A percentile compares a stretch with the other conserved stretches of the same genome.
Conservation (phyloP, 2,329 filamentous ascomycete genomes). For the Hymenoscyphus occultus region DNA sequence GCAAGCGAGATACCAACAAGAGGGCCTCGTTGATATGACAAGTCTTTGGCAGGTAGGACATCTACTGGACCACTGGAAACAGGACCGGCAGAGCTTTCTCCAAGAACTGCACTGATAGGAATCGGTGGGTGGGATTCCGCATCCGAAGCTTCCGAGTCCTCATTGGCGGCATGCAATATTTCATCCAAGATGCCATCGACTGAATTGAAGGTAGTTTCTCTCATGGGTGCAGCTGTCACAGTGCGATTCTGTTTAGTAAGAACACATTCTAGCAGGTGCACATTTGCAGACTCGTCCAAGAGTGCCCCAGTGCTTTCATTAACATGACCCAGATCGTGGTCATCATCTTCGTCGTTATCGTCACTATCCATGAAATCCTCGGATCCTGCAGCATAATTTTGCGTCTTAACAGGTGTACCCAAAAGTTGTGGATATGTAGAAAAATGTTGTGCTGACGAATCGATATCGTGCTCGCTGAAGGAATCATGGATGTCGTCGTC, state of each 20-base stretch:
- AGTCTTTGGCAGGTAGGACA: too few relatives aligned
- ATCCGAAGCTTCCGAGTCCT: too few relatives aligned
- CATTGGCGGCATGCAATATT: too few relatives aligned
- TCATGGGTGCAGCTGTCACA: slow-evolving; percentile 13
- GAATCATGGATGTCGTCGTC: slow-evolving; percentile 9
- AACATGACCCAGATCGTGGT: slow-evolving; percentile 29
- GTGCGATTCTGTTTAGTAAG: not conserved
- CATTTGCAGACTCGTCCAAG: slow-evolving; percentile 18
- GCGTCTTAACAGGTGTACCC: not conserved
- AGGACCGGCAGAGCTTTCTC: too few relatives aligned
- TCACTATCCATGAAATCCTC: slow-evolving; percentile 1
- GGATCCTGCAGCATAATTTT: not conserved
- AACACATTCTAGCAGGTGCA: not conserved
- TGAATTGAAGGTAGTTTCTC: too few relatives aligned
- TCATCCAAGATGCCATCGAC: too few relatives aligned
- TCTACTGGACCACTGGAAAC: too few relatives aligned
- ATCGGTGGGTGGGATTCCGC: too few relatives aligned
- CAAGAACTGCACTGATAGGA: too few relatives aligned
- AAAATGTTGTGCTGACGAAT: not conserved
- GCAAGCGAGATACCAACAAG: not conserved
- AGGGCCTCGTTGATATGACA: too few relatives aligned
- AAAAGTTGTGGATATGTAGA: not conserved
- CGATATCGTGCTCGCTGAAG: slow-evolving; percentile 12
- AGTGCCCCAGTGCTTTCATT: slow-evolving; percentile 27
- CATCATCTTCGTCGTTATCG: slow-evolving; percentile 17